Percentiles rank a stretch among this genome's conserved stretches.
These are phyloP conservation scores for Diutina catenulata DNA, from an alignment of 1,139 yeast species.

Conservation along the genomic window DNA sequence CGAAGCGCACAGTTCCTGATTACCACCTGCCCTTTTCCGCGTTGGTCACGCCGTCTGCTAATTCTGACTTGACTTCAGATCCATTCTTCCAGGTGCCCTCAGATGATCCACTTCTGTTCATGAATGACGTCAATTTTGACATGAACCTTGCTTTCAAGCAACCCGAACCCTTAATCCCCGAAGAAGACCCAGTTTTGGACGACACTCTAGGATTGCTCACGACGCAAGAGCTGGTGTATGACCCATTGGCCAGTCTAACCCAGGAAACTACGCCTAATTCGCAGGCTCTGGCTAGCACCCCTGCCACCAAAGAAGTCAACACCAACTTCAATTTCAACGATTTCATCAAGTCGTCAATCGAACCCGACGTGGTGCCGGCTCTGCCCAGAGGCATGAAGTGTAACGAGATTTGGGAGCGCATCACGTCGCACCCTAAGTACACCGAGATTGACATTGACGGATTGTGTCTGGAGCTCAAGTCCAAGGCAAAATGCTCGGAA, in stretches of 20 bases:
- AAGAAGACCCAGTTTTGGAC: slow-evolving; percentile 1
- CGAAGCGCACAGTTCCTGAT: neutral
- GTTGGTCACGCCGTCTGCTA: neutral
- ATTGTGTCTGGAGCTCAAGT: slow-evolving; percentile 73
- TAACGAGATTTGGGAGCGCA: slow-evolving; percentile 93
- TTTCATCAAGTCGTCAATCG: slow-evolving; percentile 18
- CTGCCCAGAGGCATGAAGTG: slow-evolving; percentile 37
- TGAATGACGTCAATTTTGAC: slow-evolving; percentile 38
- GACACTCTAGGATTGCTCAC: slow-evolving; percentile 30
- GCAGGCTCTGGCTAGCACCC: neutral
- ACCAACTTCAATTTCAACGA: slow-evolving; percentile 27
- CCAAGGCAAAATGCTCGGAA: slow-evolving; percentile 94
- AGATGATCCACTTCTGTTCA: slow-evolving; percentile 32
- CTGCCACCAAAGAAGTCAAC: slow-evolving; percentile 10
- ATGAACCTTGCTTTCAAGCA: slow-evolving; percentile 34
- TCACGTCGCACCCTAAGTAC: slow-evolving; percentile 87
- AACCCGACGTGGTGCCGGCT: slow-evolving; percentile 6
- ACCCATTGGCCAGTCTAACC: slow-evolving; percentile 31
- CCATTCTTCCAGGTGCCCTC: slow-evolving; percentile 16
- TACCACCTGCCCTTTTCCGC: neutral
- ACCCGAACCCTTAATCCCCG: neutral
- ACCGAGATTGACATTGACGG: slow-evolving; percentile 91
- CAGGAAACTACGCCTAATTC: neutral
- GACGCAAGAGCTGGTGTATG: slow-evolving; percentile 61
- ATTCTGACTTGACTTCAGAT: slow-evolving; percentile 10